Percentiles rank a stretch among this genome's conserved stretches.
phyloP scores from a whole-genome alignment of 768 basidiomycete genomes.

The Roridomyces roridus region DNA sequence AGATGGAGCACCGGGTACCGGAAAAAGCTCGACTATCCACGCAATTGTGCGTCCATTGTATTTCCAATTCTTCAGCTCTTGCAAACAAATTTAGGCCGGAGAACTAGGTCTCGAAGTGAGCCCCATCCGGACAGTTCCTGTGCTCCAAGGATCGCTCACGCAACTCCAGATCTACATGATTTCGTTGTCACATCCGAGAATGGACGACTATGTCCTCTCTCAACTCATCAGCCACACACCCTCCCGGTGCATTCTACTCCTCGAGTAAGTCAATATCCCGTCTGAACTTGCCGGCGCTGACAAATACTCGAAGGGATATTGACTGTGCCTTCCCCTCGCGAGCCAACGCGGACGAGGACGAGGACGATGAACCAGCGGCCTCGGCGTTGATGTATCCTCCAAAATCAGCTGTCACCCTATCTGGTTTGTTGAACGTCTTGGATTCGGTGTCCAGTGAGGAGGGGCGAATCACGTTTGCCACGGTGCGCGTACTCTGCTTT shows the following conservation, averaged over 20 bases:
- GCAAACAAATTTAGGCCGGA: conserved; percentile 12
- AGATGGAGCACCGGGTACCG: conserved; percentile 15
- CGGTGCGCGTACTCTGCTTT: neutral
- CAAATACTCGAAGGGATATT: too few species aligned
- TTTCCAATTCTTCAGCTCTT: too few species aligned
- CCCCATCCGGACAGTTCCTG: neutral
- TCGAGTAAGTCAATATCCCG: neutral
- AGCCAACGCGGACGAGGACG: conserved; percentile 1
- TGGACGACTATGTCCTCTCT: conserved; percentile 1
- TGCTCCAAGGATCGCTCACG: too few species aligned
- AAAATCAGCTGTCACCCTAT: conserved; percentile 1
- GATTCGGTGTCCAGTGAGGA: conserved; percentile 16
- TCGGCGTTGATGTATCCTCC: too few species aligned
- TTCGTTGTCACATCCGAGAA: conserved; percentile 4
- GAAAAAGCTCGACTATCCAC: conserved; percentile 14
- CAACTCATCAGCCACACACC: conserved; percentile 11
- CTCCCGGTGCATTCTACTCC: conserved; percentile 7
- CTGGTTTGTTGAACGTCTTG: conserved; percentile 9
- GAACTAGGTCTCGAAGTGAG: conserved; percentile 11
- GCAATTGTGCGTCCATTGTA: neutral
- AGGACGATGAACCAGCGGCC: neutral
- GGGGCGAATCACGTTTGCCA: conserved; percentile 4
- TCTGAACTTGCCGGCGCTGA: too few species aligned
- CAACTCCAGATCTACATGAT: conserved; percentile 8
- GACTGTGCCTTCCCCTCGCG: conserved; percentile 7